These are phyloP conservation scores for Ustilago xerochloae DNA, from an alignment of 1,284 basidiomycete species.

Conservation along the genomic window DNA sequence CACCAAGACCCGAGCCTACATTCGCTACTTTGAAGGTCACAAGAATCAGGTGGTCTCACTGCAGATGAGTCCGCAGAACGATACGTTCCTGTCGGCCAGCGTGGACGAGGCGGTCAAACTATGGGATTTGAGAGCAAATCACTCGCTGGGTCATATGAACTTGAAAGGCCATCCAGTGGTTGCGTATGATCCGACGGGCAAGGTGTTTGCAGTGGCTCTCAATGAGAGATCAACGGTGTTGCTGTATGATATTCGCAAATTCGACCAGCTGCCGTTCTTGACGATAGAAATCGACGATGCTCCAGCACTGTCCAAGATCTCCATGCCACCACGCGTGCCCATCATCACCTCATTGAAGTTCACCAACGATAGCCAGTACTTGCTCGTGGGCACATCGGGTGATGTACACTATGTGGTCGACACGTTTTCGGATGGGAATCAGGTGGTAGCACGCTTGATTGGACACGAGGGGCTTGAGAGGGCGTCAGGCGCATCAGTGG, in stretches of 20 bases:
- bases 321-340: conserved; percentile 78
- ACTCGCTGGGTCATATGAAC: conserved; percentile 74
- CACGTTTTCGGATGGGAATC: conserved; percentile 37
- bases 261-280: conserved; percentile 87
- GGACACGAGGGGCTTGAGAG: conserved; percentile 59
- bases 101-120: conserved; percentile 93
- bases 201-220: conserved; percentile 92
- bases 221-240: conserved; percentile 71
- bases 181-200: conserved; percentile 88
- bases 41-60: conserved; percentile 84
- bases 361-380: conserved; percentile 83
- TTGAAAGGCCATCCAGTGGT: conserved; percentile 79
- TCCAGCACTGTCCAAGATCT: conserved; percentile 54
- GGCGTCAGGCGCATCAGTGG: conserved; percentile 38
- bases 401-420: conserved; percentile 84
- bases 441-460: conserved; percentile 46
- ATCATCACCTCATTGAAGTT: conserved; percentile 91
- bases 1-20: conserved; percentile 92
- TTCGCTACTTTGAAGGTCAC: conserved; percentile 95
- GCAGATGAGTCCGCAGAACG: conserved; percentile 90
- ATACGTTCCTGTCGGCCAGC: conserved; percentile 93
- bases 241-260: conserved; percentile 84
- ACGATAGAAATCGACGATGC: conserved; percentile 77
- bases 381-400: conserved; percentile 91
- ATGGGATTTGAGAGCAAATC: conserved; percentile 88